Evolutionary conservation across 2,329 filamentous ascomycete species (phyloP).

Genomic region (Grosmannia serpens): DNA sequence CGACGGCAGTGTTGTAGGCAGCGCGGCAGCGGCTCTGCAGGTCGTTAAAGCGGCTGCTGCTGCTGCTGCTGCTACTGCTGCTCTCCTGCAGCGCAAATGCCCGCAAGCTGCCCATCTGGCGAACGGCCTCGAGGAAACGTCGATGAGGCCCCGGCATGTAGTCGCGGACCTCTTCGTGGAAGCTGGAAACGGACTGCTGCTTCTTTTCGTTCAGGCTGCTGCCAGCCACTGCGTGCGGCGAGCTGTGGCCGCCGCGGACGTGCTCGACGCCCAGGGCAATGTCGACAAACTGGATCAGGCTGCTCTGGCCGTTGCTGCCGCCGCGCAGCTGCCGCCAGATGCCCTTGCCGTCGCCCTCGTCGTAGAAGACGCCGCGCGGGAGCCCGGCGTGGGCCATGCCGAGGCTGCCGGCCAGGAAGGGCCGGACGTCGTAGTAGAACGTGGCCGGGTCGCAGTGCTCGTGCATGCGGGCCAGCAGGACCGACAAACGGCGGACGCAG

Average conservation of each 20-base stretch:
- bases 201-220: neutral
- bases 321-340: conserved; percentile 71
- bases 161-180: conserved; percentile 58
- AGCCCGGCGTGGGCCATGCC: conserved; percentile 82
- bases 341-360: conserved; percentile 55
- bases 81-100: conserved; percentile 50
- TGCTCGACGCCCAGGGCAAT: conserved; percentile 78
- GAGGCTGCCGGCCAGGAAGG: conserved; percentile 81
- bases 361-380: conserved; percentile 74
- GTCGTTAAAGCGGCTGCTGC: neutral
- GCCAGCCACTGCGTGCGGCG: neutral
- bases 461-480: conserved; percentile 70
- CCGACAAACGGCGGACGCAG: conserved; percentile 56
- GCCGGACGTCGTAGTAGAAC: conserved; percentile 82
- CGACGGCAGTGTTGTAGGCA: conserved; percentile 60
- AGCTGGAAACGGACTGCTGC: conserved; percentile 14
- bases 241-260: conserved; percentile 25
- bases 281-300: conserved; percentile 87
- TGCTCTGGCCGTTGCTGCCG: conserved; percentile 88
- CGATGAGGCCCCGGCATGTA: conserved; percentile 88
- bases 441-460: conserved; percentile 77
- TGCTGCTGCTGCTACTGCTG: too few species aligned
- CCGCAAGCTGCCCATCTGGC: conserved; percentile 61
- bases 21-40: conserved; percentile 25
- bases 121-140: conserved; percentile 62